Conservation (phyloP, 345 rosid species). For the Cardamine chenopodiifolia region DNA sequence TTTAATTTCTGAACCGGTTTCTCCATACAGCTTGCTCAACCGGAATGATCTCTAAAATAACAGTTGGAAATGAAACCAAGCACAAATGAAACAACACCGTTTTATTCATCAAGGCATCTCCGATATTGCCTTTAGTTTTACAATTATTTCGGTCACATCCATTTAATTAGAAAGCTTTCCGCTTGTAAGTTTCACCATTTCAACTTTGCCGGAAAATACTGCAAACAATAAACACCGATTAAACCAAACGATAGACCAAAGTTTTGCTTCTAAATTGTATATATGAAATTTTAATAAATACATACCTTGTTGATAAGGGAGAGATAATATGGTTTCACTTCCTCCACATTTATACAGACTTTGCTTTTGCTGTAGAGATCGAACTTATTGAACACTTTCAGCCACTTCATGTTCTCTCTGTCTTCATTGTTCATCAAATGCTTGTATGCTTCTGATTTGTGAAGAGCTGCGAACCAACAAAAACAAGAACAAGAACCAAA, state of each 20-base stretch:
- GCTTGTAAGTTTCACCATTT: slow-evolving; percentile 37
- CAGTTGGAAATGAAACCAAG: slow-evolving; percentile 7
- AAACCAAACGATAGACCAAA: not conserved
- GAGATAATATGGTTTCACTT: slow-evolving; percentile 53
- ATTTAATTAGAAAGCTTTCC: slow-evolving; percentile 8
- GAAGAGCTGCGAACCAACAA: slow-evolving; percentile 50
- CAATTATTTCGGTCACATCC: not conserved
- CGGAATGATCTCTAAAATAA: not conserved
- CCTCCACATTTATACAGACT: slow-evolving; percentile 53
- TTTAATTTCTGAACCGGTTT: not conserved
- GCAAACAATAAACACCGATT: slow-evolving; percentile 16
- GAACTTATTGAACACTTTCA: slow-evolving; percentile 66
- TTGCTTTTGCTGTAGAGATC: slow-evolving; percentile 79
- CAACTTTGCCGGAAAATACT: slow-evolving; percentile 48
- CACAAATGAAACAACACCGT: slow-evolving; percentile 16
- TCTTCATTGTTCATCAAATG: slow-evolving; percentile 62
- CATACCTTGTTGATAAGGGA: slow-evolving; percentile 51
- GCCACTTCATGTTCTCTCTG: slow-evolving; percentile 60
- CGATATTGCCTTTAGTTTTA: not conserved
- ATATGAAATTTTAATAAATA: not conserved
- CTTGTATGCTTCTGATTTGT: slow-evolving; percentile 56
- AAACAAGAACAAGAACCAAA: not conserved
- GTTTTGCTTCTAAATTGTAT: not conserved
- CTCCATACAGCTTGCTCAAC: not conserved
- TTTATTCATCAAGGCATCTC: slow-evolving; percentile 27